These are phyloP conservation scores for Candida buenavistaensis DNA, from an alignment of 1,139 yeast species.

Conservation along the genomic window DNA sequence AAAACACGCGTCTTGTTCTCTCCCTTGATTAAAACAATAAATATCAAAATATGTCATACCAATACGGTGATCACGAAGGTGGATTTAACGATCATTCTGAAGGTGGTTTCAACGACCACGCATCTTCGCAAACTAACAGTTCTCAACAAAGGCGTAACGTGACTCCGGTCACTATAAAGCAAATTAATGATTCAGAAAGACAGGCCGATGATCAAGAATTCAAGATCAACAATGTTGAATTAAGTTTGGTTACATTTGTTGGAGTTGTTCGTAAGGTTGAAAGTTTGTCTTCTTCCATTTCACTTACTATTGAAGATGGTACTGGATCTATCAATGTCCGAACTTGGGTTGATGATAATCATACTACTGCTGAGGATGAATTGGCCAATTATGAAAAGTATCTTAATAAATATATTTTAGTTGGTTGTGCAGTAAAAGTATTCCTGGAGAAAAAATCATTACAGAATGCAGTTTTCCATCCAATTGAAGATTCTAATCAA, in stretches of 20 bases:
- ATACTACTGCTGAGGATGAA: constrained; percentile 34
- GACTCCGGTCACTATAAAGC: constrained; percentile 85
- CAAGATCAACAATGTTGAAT: constrained; percentile 59
- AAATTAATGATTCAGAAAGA: constrained; percentile 66
- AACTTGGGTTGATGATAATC: constrained; percentile 64
- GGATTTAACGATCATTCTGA: constrained; percentile 27
- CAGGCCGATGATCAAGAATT: constrained; percentile 76
- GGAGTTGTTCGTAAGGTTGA: constrained; percentile 65
- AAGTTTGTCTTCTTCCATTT: constrained; percentile 53
- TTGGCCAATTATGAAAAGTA: constrained; percentile 32
- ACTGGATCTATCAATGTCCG: constrained; percentile 75
- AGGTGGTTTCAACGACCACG: constrained; percentile 40
- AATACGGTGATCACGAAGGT: constrained; percentile 22
- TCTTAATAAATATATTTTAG: constrained; percentile 56
- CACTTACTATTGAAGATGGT: constrained; percentile 76
- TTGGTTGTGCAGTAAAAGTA: constrained; percentile 71
- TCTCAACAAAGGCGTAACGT: constrained; percentile 43
- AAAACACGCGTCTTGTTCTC: no score
- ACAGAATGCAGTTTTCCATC: constrained; percentile 62
- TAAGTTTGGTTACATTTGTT: constrained; percentile 61
- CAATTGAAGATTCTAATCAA: constrained; percentile 69
- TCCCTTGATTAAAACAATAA: no score
- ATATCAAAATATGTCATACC: no score
- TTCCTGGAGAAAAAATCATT: constrained; percentile 67
- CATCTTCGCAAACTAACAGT: constrained; percentile 27